Conservation (phyloP, 768 basidiomycete genomes). For the Psilocybe cubensis region DNA sequence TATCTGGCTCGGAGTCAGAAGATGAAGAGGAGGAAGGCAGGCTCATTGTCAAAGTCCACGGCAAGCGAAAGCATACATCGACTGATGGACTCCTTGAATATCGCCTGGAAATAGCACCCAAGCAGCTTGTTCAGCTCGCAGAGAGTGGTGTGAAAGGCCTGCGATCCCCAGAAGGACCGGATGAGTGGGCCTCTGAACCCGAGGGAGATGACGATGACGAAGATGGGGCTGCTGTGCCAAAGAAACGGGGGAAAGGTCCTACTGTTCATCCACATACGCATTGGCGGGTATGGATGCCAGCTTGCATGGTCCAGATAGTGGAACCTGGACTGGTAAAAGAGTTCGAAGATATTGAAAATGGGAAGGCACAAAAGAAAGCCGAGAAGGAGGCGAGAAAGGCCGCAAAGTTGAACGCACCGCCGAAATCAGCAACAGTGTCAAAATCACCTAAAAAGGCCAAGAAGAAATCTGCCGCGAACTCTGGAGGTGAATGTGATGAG, state of each 20-base stretch:
- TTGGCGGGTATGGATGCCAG: slow-evolving; percentile 82
- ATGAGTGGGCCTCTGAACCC: slow-evolving; percentile 52
- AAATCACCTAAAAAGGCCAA: slow-evolving; percentile 16
- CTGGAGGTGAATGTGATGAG: background rate
- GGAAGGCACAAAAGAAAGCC: slow-evolving; percentile 54
- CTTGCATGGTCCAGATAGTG: slow-evolving; percentile 70
- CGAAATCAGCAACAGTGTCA: slow-evolving; percentile 11
- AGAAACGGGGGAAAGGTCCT: slow-evolving; percentile 35
- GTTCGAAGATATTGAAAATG: slow-evolving; percentile 54
- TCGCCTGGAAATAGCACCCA: slow-evolving; percentile 75
- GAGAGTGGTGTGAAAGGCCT: slow-evolving; percentile 69
- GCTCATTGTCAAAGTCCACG: slow-evolving; percentile 70
- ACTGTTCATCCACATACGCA: slow-evolving; percentile 57
- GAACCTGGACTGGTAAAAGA: slow-evolving; percentile 67
- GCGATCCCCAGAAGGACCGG: slow-evolving; percentile 47
- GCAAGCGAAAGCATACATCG: slow-evolving; percentile 64
- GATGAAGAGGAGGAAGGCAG: slow-evolving; percentile 40
- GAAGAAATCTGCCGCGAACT: slow-evolving; percentile 1
- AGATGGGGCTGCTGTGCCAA: slow-evolving; percentile 47
- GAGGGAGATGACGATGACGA: slow-evolving; percentile 53
- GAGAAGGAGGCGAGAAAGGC: slow-evolving; percentile 53
- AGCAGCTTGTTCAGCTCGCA: slow-evolving; percentile 63
- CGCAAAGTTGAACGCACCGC: slow-evolving; percentile 13
- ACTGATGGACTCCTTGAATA: slow-evolving; percentile 80
- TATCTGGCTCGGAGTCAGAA: slow-evolving; percentile 30